A percentile compares a stretch with the other conserved stretches of the same genome.
These are phyloP conservation scores for Penicillium silybi DNA, from an alignment of 495 filamentous ascomycete genomes.

Conservation along the genomic window DNA sequence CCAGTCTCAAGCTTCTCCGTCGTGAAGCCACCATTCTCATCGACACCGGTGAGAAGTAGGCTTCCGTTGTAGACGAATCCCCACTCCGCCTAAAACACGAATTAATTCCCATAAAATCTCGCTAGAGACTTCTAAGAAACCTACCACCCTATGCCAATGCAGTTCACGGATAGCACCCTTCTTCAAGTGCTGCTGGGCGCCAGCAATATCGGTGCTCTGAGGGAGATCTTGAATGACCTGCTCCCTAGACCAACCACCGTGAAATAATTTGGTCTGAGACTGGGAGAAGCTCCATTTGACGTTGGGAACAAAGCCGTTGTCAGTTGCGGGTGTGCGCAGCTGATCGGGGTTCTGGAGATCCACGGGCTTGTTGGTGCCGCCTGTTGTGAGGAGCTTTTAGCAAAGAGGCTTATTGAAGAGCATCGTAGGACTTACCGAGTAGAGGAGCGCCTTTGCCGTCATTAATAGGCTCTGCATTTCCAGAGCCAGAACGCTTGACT, in stretches of 20 bases:
- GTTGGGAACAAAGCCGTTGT: constrained; percentile 56
- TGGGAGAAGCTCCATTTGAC: constrained; percentile 64
- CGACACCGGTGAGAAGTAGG: constrained; percentile 54
- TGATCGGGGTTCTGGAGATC: constrained; percentile 60
- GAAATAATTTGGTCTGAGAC: constrained; percentile 55
- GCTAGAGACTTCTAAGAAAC: no score
- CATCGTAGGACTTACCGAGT: no score
- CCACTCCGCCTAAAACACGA: constrained; percentile 55
- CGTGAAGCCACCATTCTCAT: constrained; percentile 54
- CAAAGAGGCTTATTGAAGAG: not conserved
- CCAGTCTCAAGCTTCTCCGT: constrained; percentile 53
- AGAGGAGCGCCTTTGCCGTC: constrained; percentile 34
- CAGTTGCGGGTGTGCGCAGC: constrained; percentile 53
- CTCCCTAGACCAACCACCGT: constrained; percentile 61
- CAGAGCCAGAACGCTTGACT: constrained; percentile 30
- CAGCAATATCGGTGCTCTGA: constrained; percentile 56
- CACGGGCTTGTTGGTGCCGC: constrained; percentile 31
- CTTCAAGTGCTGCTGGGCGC: constrained; percentile 59
- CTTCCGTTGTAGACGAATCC: constrained; percentile 57
- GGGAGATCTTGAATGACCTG: constrained; percentile 60
- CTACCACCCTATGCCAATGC: constrained; percentile 63
- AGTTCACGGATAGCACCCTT: constrained; percentile 61
- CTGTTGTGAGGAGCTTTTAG: constrained; percentile 7
- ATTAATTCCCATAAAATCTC: not conserved
- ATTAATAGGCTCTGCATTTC: constrained; percentile 50